Percentiles rank a stretch among this genome's conserved stretches.
phyloP scores from a whole-genome alignment of 75 land plant species.

The Larix kaempferi region DNA sequence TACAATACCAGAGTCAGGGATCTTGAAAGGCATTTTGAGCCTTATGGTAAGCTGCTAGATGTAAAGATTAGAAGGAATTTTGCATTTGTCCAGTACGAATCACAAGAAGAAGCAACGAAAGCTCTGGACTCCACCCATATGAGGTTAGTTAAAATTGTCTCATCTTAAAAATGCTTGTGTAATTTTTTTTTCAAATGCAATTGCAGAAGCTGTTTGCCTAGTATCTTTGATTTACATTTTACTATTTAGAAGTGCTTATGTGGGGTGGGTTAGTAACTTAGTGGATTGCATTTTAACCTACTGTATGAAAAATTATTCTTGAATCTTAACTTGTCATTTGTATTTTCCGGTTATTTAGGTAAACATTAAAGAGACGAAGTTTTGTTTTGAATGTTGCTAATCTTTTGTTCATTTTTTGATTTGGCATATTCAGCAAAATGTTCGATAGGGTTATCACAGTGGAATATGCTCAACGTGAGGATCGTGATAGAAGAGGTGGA shows the following conservation, averaged over 20 bases:
- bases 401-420: neutral
- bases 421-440: constrained; percentile 56
- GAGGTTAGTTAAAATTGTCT: constrained; percentile 48
- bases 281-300: too few species aligned
- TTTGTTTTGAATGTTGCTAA: neutral
- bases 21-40: constrained; percentile 86
- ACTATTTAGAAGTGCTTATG: too few species aligned
- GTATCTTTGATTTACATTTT: neutral
- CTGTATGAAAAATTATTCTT: too few species aligned
- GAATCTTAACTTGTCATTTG: too few species aligned
- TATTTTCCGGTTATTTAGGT: too few species aligned
- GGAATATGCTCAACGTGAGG: constrained; percentile 86
- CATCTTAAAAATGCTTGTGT: too few species aligned
- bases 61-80: constrained; percentile 88
- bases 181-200: too few species aligned
- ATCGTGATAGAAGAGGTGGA: constrained; percentile 59
- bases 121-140: constrained; percentile 76
- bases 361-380: too few species aligned
- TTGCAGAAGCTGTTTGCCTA: neutral
- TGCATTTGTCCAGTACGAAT: constrained; percentile 77
- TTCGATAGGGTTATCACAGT: constrained; percentile 83
- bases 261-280: too few species aligned
- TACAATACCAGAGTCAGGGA: constrained; percentile 66
- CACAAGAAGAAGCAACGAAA: constrained; percentile 80
- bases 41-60: constrained; percentile 75